Evolutionary conservation across 306 rosid species (phyloP).

Genomic region (Cucumis cinereus): DNA sequence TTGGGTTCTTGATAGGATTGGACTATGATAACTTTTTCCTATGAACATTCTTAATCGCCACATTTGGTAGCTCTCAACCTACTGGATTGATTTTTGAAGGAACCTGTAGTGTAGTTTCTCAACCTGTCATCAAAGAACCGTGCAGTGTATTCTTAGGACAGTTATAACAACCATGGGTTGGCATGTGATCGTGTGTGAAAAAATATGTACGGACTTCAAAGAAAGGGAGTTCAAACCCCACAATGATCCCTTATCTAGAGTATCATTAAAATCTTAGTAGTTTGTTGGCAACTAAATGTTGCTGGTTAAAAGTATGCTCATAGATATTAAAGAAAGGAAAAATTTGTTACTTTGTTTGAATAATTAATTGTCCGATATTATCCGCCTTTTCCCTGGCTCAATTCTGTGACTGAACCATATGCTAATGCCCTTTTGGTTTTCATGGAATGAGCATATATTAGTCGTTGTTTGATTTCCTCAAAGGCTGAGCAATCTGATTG

Average conservation of each 20-base stretch:
- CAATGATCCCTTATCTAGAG: neutral
- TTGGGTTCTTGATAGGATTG: neutral
- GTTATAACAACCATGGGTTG: neutral
- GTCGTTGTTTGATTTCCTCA: neutral
- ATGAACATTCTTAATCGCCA: neutral
- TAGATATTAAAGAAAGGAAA: neutral
- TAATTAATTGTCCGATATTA: neutral
- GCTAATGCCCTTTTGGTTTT: neutral
- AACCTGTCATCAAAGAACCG: neutral
- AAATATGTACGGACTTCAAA: neutral
- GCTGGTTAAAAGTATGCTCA: neutral
- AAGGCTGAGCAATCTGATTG: neutral
- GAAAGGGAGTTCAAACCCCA: neutral
- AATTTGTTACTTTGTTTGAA: neutral
- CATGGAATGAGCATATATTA: neutral
- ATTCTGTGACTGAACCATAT: neutral
- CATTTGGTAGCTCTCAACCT: neutral
- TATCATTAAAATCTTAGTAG: neutral
- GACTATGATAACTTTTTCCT: neutral
- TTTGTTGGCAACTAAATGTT: neutral
- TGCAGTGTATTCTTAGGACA: neutral
- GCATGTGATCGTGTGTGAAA: neutral
- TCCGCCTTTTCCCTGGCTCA: neutral
- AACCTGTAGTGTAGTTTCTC: neutral
- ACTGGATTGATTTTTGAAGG: neutral